These are phyloP conservation scores for Corynascus novoguineensis DNA, from an alignment of 495 filamentous ascomycete species.

Conservation along the genomic window DNA sequence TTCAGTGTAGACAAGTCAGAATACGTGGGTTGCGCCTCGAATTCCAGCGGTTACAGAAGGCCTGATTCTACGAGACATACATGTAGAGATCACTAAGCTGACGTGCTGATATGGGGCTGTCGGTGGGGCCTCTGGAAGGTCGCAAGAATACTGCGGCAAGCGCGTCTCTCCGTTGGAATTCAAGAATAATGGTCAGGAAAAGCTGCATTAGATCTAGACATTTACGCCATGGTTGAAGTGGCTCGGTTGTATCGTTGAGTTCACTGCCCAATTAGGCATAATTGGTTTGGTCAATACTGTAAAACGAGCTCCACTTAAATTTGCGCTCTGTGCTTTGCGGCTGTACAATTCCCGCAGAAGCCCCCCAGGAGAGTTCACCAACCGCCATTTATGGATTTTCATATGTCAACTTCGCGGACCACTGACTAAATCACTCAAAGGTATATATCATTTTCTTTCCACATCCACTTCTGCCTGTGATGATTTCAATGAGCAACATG, in stretches of 20 bases:
- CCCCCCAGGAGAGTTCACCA: too few species aligned
- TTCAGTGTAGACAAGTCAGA: slow-evolving; percentile 7
- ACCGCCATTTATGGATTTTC: too few species aligned
- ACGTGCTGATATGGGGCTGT: neutral
- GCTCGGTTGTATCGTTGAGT: neutral
- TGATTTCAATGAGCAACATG: slow-evolving; percentile 38
- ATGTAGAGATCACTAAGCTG: neutral
- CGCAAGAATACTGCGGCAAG: neutral
- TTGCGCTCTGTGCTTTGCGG: too few species aligned
- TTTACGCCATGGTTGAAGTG: neutral
- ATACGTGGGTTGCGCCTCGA: slow-evolving; percentile 9
- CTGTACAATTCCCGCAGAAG: too few species aligned
- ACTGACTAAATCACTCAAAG: neutral
- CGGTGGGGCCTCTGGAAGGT: neutral
- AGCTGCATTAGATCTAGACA: too few species aligned
- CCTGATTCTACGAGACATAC: slow-evolving; percentile 12
- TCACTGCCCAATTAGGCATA: neutral
- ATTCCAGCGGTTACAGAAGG: slow-evolving; percentile 8
- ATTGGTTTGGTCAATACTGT: neutral
- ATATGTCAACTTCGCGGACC: too few species aligned
- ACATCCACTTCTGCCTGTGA: slow-evolving; percentile 31
- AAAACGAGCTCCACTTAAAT: too few species aligned
- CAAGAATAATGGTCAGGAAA: neutral
- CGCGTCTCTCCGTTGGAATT: neutral
- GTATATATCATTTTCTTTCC: neutral